phyloP scores from a whole-genome alignment of 129 eudicot species.

The Escallonia rubra region DNA sequence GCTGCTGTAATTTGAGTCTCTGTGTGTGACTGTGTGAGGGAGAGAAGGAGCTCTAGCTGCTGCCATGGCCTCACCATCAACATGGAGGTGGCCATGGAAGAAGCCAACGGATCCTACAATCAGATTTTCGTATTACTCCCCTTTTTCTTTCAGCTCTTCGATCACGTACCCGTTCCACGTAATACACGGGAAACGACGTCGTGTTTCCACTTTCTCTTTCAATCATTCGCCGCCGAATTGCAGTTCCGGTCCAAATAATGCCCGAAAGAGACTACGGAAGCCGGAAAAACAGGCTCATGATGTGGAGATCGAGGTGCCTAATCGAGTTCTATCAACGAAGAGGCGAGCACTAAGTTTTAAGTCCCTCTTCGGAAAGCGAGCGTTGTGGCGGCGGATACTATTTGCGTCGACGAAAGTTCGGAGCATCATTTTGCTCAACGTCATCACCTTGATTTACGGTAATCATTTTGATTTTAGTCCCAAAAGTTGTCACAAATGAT shows the following conservation, averaged over 20 bases:
- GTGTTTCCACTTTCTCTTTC: conserved; percentile 17
- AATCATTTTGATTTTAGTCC: neutral
- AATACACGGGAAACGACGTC: conserved; percentile 15
- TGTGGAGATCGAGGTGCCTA: conserved; percentile 18
- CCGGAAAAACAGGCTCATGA: conserved; percentile 7
- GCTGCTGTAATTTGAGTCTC: too few species aligned
- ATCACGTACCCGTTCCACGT: conserved; percentile 19
- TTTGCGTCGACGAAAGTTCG: conserved; percentile 71
- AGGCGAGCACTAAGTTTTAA: conserved; percentile 27
- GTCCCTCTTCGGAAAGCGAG: conserved; percentile 41
- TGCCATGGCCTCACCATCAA: conserved; percentile 43
- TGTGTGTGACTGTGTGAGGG: too few species aligned
- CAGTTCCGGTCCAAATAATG: conserved; percentile 20
- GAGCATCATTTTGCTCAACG: conserved; percentile 74
- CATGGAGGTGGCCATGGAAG: conserved; percentile 37
- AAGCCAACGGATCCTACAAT: conserved; percentile 13
- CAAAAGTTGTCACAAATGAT: too few species aligned
- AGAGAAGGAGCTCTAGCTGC: too few species aligned
- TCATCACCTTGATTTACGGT: conserved; percentile 73
- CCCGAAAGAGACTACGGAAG: conserved; percentile 15
- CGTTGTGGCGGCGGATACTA: conserved; percentile 50
- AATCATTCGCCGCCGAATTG: conserved; percentile 19
- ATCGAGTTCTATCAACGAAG: neutral
- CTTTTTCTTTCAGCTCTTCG: conserved; percentile 20
- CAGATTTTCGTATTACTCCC: conserved; percentile 8